A percentile compares a stretch with the other conserved stretches of the same genome.
phyloP scores from a whole-genome alignment of 2,329 filamentous ascomycete species.

The Pestalotiopsis sp. region DNA sequence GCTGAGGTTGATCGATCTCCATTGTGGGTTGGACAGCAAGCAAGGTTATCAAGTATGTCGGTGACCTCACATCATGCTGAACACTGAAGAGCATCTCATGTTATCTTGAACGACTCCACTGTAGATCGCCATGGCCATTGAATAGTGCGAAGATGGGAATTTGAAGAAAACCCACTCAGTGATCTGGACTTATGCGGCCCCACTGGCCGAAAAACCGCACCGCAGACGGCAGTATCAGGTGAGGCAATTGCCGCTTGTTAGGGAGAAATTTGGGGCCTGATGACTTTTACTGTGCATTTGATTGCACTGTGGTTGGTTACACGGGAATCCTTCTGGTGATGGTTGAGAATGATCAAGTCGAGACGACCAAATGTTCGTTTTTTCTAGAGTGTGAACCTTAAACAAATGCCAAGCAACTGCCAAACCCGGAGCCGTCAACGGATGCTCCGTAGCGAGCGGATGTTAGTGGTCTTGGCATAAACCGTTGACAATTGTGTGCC shows the following conservation, averaged over 20 bases:
- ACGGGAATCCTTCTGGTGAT: not conserved
- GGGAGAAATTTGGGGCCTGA: not conserved
- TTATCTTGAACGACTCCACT: not conserved
- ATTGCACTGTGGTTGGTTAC: not conserved
- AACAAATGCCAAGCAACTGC: not conserved
- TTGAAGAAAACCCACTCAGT: not conserved
- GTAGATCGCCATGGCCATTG: not conserved
- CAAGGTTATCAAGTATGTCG: not conserved
- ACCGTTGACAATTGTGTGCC: not conserved
- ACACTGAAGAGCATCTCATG: not conserved
- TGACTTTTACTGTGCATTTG: not conserved
- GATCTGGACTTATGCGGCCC: not conserved
- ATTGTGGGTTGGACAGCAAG: not conserved
- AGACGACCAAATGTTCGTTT: not conserved
- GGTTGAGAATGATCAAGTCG: not conserved
- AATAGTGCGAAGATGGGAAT: not conserved
- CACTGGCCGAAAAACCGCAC: not conserved
- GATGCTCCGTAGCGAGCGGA: not conserved
- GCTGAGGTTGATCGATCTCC: not conserved
- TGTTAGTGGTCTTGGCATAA: slow-evolving; percentile 6
- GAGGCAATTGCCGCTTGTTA: not conserved
- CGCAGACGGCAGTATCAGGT: not conserved
- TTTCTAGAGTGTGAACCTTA: not conserved
- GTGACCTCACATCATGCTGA: not conserved
- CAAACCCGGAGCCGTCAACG: not conserved